Percentiles rank a stretch among this genome's conserved stretches.
These are phyloP conservation scores for Monosporozyma servazzii DNA, from an alignment of 805 yeast species.

Conservation along the genomic window DNA sequence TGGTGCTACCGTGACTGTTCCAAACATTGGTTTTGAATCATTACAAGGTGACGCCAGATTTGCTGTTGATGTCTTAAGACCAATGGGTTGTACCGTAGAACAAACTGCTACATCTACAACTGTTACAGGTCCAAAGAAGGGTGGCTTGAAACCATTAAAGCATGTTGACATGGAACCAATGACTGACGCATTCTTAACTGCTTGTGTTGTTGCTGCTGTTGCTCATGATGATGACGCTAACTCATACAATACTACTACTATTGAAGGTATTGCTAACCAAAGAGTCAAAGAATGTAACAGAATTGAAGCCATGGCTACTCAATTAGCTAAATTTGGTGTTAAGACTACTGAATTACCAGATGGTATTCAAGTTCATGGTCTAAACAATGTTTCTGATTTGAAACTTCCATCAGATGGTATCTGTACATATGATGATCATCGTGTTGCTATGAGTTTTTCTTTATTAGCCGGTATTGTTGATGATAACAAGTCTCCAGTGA, in stretches of 20 bases:
- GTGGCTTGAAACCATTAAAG: conserved; percentile 57
- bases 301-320: conserved; percentile 86
- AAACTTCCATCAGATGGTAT: conserved; percentile 57
- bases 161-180: conserved; percentile 96
- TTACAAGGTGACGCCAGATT: conserved; percentile 96
- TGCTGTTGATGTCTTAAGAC: conserved; percentile 82
- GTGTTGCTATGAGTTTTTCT: conserved; percentile 97
- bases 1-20: conserved; percentile 85
- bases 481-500: conserved; percentile 41
- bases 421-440: conserved; percentile 84
- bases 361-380: conserved; percentile 82
- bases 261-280: conserved; percentile 95
- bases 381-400: conserved; percentile 39
- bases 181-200: conserved; percentile 98
- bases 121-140: conserved; percentile 78
- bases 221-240: conserved; percentile 45
- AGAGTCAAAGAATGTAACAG: conserved; percentile 96
- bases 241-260: conserved; percentile 49
- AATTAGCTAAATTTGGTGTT: conserved; percentile 87
- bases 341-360: conserved; percentile 76
- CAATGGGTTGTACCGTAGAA: conserved; percentile 88
- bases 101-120: conserved; percentile 85
- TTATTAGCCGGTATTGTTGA: conserved; percentile 65
- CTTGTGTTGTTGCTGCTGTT: conserved; percentile 93
- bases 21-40: conserved; percentile 86